Evolutionary conservation across 2,329 filamentous ascomycete species (phyloP).

Genomic region (Ophiocordyceps camponoti-saundersi): DNA sequence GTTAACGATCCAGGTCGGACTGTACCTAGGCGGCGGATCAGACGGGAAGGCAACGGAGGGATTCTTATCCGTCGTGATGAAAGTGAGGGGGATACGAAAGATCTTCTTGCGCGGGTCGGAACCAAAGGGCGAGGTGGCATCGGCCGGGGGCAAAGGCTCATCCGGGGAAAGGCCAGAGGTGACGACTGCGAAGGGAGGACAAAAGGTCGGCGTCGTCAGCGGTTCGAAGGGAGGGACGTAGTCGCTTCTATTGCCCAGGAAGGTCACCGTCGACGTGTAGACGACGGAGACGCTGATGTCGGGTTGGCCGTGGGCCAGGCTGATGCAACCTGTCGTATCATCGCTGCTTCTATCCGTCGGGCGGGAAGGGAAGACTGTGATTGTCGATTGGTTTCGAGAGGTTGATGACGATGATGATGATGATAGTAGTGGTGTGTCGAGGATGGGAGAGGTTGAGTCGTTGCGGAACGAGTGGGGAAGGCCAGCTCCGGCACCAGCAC

Average conservation of each 20-base stretch:
- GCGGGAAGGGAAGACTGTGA: not conserved
- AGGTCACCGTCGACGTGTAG: slow-evolving; percentile 32
- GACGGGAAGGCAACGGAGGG: slow-evolving; percentile 28
- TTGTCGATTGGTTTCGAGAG: too few relatives aligned
- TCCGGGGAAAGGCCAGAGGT: not conserved
- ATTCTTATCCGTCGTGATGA: slow-evolving; percentile 37
- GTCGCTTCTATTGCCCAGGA: slow-evolving; percentile 24
- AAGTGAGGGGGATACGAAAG: slow-evolving; percentile 17
- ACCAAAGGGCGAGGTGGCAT: not conserved
- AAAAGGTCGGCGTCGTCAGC: slow-evolving; percentile 21
- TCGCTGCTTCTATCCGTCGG: not conserved
- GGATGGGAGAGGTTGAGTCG: too few relatives aligned
- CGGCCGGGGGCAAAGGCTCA: not conserved
- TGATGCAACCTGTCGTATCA: slow-evolving; percentile 14
- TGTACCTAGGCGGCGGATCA: slow-evolving; percentile 21
- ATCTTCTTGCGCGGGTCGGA: not conserved
- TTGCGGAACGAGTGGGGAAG: too few relatives aligned
- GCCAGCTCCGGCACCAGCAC: too few relatives aligned
- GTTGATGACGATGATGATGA: too few relatives aligned
- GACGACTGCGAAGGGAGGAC: slow-evolving; percentile 5
- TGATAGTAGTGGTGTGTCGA: too few relatives aligned
- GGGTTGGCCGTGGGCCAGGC: slow-evolving; percentile 10
- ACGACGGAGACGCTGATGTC: slow-evolving; percentile 25
- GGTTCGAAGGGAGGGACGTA: slow-evolving; percentile 29
- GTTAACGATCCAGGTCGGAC: slow-evolving; percentile 5